Evolutionary conservation across 108 stramenopile species (phyloP).

Genomic region (Skeletonema costatum): DNA sequence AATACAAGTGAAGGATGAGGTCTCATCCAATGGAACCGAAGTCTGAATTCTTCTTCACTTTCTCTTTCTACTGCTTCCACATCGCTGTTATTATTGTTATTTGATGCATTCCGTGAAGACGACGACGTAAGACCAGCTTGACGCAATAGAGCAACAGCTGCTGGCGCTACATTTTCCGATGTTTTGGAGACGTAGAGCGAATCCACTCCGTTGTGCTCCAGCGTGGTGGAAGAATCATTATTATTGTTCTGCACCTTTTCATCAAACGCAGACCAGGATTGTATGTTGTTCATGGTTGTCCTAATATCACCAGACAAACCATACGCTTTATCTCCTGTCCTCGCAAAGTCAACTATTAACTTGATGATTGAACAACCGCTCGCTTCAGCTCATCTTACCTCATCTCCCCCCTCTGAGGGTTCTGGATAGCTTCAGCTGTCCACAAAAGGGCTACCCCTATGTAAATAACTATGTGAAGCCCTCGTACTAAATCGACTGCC

Average conservation of each 20-base stretch:
- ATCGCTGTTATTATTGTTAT: not conserved
- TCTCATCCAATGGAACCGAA: slow-evolving; percentile 45
- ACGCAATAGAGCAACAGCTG: slow-evolving; percentile 26
- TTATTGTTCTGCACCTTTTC: not conserved
- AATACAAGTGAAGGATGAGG: slow-evolving; percentile 38
- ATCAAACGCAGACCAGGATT: slow-evolving; percentile 40
- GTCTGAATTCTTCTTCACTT: slow-evolving; percentile 27
- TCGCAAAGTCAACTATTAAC: too few relatives aligned
- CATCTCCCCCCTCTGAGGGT: too few relatives aligned
- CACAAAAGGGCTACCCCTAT: too few relatives aligned
- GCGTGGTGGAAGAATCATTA: not conserved
- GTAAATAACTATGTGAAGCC: too few relatives aligned
- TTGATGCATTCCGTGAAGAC: not conserved
- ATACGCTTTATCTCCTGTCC: too few relatives aligned
- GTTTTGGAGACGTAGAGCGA: slow-evolving; percentile 29
- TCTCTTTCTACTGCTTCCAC: not conserved
- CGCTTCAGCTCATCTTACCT: too few relatives aligned
- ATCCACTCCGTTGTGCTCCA: not conserved
- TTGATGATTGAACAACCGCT: too few relatives aligned
- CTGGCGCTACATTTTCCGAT: slow-evolving; percentile 20
- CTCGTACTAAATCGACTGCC: too few relatives aligned
- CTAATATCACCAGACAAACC: not conserved
- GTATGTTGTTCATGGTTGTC: slow-evolving; percentile 23
- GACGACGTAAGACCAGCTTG: slow-evolving; percentile 22
- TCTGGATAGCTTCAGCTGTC: too few relatives aligned